Percentiles rank a stretch among this genome's conserved stretches.
Conservation (phyloP, 2,329 filamentous ascomycete species). For the Penicillium hordei region DNA sequence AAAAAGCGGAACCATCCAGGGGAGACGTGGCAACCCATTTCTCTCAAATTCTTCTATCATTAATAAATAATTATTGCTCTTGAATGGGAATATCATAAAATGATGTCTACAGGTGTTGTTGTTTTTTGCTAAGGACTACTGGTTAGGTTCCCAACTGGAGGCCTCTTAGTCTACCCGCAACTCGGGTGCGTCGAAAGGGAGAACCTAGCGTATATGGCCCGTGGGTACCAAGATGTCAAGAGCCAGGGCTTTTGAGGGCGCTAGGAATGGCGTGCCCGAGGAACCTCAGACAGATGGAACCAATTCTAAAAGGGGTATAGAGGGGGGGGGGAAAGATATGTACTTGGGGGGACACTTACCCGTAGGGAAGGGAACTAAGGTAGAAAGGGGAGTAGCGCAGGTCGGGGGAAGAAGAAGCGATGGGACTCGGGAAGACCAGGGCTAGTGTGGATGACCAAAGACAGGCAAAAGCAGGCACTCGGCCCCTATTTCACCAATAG, state of each 20-base stretch:
- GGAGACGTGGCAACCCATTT: slow-evolving; percentile 24
- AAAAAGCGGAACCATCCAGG: slow-evolving; percentile 11
- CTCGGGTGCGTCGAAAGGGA: slow-evolving; percentile 29
- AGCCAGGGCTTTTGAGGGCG: slow-evolving; percentile 1
- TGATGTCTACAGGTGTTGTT: slow-evolving; percentile 14
- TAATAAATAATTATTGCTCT: neutral
- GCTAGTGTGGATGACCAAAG: slow-evolving; percentile 22
- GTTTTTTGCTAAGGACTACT: slow-evolving; percentile 17
- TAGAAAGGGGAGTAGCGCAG: slow-evolving; percentile 37
- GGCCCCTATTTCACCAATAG: slow-evolving; percentile 1
- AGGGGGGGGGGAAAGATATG: slow-evolving; percentile 10
- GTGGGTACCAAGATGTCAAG: slow-evolving; percentile 33
- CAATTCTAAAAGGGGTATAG: slow-evolving; percentile 14
- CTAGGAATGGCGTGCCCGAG: slow-evolving; percentile 36
- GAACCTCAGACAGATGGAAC: slow-evolving; percentile 29
- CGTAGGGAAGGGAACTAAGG: slow-evolving; percentile 29
- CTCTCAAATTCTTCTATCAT: slow-evolving; percentile 9
- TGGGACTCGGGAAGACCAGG: slow-evolving; percentile 31
- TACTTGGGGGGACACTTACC: neutral
- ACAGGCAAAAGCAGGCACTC: neutral
- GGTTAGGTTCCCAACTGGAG: slow-evolving; percentile 23
- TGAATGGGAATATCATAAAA: neutral
- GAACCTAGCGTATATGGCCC: slow-evolving; percentile 37
- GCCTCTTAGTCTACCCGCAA: slow-evolving; percentile 38
- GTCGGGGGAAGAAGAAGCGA: slow-evolving; percentile 35